phyloP scores from a whole-genome alignment of 768 basidiomycete genomes.

The Myochromella boudieri region DNA sequence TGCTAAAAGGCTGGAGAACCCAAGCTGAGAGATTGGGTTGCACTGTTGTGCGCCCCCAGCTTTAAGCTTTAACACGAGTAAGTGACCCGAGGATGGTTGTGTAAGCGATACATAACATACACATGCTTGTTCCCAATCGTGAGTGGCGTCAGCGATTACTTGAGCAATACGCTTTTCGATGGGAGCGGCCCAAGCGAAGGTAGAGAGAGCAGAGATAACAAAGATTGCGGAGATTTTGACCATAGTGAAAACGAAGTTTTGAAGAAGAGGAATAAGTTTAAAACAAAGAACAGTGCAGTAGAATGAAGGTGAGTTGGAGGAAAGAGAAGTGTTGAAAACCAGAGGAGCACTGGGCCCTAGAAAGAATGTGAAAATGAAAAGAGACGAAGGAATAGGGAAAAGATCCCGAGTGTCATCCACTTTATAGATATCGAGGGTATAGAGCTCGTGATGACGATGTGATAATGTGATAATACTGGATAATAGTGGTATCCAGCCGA shows the following conservation, averaged over 20 bases:
- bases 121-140: constrained; percentile 52
- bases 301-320: too few relatives aligned
- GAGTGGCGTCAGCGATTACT: constrained; percentile 44
- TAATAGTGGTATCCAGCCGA: too few relatives aligned
- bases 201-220: constrained; percentile 24
- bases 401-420: neutral
- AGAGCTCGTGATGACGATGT: too few relatives aligned
- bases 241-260: constrained; percentile 20
- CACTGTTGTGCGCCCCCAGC: constrained; percentile 49
- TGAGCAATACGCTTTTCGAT: constrained; percentile 50
- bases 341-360: constrained; percentile 13
- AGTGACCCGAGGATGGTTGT: neutral
- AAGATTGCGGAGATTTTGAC: constrained; percentile 31
- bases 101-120: constrained; percentile 30
- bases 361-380: neutral
- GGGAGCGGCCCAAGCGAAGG: constrained; percentile 31
- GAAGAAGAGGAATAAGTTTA: neutral
- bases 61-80: constrained; percentile 23
- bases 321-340: neutral
- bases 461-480: too few relatives aligned
- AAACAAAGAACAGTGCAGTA: neutral
- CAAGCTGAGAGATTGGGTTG: constrained; percentile 42
- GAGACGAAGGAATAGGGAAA: constrained; percentile 11
- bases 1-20: constrained; percentile 48
- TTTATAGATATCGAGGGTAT: neutral